phyloP scores from a whole-genome alignment of 2,329 filamentous ascomycete genomes.

The Beauveria sp. region DNA sequence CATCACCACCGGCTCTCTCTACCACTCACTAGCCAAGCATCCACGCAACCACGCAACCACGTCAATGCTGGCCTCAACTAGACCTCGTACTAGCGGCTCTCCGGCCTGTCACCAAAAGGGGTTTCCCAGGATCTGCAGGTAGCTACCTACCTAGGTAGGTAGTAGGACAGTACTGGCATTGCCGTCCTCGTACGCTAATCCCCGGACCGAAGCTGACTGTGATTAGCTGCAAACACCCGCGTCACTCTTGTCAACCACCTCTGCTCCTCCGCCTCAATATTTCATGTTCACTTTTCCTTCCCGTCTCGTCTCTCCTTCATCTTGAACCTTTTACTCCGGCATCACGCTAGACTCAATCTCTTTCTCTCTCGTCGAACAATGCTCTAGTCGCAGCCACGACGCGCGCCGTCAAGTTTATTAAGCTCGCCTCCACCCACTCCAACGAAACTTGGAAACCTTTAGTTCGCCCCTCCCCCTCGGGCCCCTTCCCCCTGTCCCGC shows the following conservation, averaged over 20 bases:
- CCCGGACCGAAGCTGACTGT: neutral
- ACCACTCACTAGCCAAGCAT: neutral
- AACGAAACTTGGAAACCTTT: constrained; percentile 10
- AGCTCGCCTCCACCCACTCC: constrained; percentile 5
- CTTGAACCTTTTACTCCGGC: neutral
- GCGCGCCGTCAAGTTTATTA: constrained; percentile 2
- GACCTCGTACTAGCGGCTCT: neutral
- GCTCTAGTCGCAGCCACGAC: constrained; percentile 1
- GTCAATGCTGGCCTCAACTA: constrained; percentile 1
- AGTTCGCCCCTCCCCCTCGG: constrained; percentile 10
- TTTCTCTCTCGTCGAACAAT: neutral
- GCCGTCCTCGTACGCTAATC: neutral
- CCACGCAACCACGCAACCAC: neutral
- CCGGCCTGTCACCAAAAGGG: constrained; percentile 4
- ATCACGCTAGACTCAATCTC: neutral
- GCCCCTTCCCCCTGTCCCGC: constrained; percentile 8
- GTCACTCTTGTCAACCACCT: neutral
- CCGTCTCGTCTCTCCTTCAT: neutral
- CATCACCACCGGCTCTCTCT: neutral
- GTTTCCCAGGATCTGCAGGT: neutral
- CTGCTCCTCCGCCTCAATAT: neutral
- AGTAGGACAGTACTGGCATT: neutral
- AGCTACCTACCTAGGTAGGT: neutral
- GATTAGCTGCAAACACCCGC: constrained; percentile 3
- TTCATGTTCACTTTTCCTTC: neutral